Base-by-base conservation (phyloP, 192 early-diverging fungal genomes). In the Glomus cerebriforme region DNA sequence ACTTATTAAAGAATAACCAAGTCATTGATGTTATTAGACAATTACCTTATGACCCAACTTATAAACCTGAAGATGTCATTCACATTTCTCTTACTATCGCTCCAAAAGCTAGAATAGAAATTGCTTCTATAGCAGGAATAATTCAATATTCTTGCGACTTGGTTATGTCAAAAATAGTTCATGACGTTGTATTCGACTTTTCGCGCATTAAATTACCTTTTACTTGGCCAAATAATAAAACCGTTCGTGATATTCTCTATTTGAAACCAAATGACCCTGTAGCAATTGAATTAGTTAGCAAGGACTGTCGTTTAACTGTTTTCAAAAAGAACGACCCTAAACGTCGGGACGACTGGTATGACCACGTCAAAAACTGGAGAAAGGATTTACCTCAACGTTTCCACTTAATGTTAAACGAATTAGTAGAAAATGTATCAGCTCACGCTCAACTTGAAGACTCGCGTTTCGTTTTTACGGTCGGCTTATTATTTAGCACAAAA, bases 391-490 rank as follows among this genome's bases (percentile, higher is more conserved):
- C 77, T 31, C 2, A 31, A 3, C 32, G 66, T 29, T 78, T 78
- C n/a, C 77, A 78, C 54, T 43, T 78, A 15, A 68, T 78, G 77
- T 78, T 78, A 24, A 78, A 69, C 17, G 77, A 78, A 78, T 59
- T 78, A 1, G 77, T 78, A 9, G 77, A 78, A 37, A 78, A 78
- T 69, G 66, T 78, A n/a, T 69, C 77, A 8, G 77, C 77, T 12
- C 77, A 78, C 35, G 77, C 77, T 43, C 24, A 78, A 67, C 35
- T 78, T 17, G 58, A 59, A 67, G 77, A 45, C 59, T 27, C 13
- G 1, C 45, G 66, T 17, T 78, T 78, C 27, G 68, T 66, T n/a
- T 78, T 78, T 43, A 78, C 77, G 0, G 39, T 19, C 7, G 77
- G 77, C 39, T 78, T 78, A 59, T 59, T 39, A 2, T 69, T 78